phyloP scores from a whole-genome alignment of 75 land plant species.

The Ceratopteris richardii region DNA sequence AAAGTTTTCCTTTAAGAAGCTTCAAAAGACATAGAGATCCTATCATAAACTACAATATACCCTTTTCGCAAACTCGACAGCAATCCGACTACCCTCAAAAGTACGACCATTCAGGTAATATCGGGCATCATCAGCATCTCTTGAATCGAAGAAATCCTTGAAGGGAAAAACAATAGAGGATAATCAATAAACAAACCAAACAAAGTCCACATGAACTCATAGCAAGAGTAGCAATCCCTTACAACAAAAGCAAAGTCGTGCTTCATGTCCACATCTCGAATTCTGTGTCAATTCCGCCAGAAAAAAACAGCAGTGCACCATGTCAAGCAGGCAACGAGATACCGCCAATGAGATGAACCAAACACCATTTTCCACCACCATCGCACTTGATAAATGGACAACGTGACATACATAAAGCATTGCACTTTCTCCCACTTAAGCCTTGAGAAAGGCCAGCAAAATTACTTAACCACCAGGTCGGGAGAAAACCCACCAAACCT shows the following conservation, averaged over 20 bases:
- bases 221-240: conserved; percentile 15
- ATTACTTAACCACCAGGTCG: no score
- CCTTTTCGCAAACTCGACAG: conserved; percentile 86
- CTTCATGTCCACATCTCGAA: conserved; percentile 99
- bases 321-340: conserved; percentile 56
- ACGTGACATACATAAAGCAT: conserved; percentile 55
- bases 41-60: no score
- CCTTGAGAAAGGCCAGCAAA: neutral
- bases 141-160: conserved; percentile 88
- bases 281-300: conserved; percentile 88
- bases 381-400: conserved; percentile 58
- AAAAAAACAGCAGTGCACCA: conserved; percentile 94
- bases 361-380: conserved; percentile 70
- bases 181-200: neutral
- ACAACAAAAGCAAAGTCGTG: conserved; percentile 96
- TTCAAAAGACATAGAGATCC: no score
- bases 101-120: conserved; percentile 75
- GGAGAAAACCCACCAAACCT: conserved; percentile 67
- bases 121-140: conserved; percentile 98
- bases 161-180: no score
- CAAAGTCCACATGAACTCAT: neutral
- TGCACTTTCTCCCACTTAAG: conserved; percentile 13
- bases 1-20: no score
- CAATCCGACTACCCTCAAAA: conserved; percentile 73
- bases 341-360: conserved; percentile 68